phyloP scores from a whole-genome alignment of 2,329 filamentous ascomycete genomes.

The Alternaria infectoria region DNA sequence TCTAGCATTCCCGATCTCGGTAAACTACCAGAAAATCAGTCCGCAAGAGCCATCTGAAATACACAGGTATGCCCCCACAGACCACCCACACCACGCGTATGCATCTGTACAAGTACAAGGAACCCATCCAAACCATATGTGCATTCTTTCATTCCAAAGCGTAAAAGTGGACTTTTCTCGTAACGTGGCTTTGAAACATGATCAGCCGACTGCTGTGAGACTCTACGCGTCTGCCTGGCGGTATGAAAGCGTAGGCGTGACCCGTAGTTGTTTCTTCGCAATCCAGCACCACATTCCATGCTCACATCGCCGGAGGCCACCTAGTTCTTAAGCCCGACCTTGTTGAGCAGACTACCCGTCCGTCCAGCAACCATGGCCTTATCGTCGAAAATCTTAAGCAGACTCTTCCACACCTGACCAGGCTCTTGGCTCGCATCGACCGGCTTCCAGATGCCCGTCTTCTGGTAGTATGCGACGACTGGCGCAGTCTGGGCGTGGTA shows the following conservation, averaged over 20 bases:
- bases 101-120: constrained; percentile 37
- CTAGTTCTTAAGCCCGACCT: constrained; percentile 62
- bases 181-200: constrained; percentile 4
- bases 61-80: not conserved
- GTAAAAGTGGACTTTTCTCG: constrained; percentile 9
- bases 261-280: constrained; percentile 4
- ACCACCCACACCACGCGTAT: constrained; percentile 13
- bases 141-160: constrained; percentile 22
- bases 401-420: constrained; percentile 91
- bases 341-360: constrained; percentile 57
- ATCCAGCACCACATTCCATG: not conserved
- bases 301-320: not conserved
- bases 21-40: not conserved
- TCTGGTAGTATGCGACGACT: constrained; percentile 95
- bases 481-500: constrained; percentile 95
- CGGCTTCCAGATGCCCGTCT: constrained; percentile 94
- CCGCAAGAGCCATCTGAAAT: not conserved
- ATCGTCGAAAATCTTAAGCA: constrained; percentile 82
- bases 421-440: constrained; percentile 97
- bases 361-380: constrained; percentile 48
- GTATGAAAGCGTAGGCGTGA: constrained; percentile 3
- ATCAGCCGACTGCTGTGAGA: not conserved
- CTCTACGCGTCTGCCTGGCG: not conserved
- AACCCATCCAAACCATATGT: constrained; percentile 23
- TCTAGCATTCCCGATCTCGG: constrained; percentile 4